Evolutionary conservation across 2,329 filamentous ascomycete genomes (phyloP), one percentile per base, ranked within the genome.

Genomic region (Rutstroemia sp.): DNA sequence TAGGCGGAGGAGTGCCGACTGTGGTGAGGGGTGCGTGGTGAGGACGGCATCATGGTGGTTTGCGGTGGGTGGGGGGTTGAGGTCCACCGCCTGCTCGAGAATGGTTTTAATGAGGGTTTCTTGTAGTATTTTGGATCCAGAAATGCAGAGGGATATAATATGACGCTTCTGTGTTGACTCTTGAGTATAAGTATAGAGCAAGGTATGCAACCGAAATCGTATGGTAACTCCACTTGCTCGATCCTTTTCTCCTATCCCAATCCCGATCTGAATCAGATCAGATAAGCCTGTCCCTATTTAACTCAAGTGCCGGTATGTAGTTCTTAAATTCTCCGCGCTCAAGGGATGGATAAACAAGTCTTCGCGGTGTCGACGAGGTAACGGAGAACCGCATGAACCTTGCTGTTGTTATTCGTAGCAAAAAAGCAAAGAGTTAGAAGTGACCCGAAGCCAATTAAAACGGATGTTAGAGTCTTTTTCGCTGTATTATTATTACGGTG

Each of bases 1-100:
- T 80, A 73, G 58, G 72, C 72, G 30, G 82, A 85, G 46, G 79
- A 75, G 54, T 80, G 75, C 62, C 81, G 77, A 61, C 81, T 84
- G 65, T 84, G 82, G 62, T 73, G 75, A 55, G 82, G 81, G 38
- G 81, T 83, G 49, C 73, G 74, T 50, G 81, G 80, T 56, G 73
- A 70, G 53, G 73, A 67, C 50, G 73, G 68, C 75, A 78, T 79
- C 42, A 50, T 66, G 68, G 62, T 34, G 53, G 54, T 50, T 21
- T 54, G 54, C 25, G 54, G 42, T 54, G 30, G 30, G 30, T 34
- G 30, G 30, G 12, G 12, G 10, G 30, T 34, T 34, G 8, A 9
- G 27, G 55, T 48, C 57, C 54, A 49, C 60, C 58, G 49, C 58
- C 42, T 37, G 19, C 41, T n/a, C 39, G 23, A 39, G 17, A 16